A percentile compares a stretch with the other conserved stretches of the same genome.
phyloP scores from a whole-genome alignment of 2,329 filamentous ascomycete species.

The Neofusicoccum kwambonambiense region DNA sequence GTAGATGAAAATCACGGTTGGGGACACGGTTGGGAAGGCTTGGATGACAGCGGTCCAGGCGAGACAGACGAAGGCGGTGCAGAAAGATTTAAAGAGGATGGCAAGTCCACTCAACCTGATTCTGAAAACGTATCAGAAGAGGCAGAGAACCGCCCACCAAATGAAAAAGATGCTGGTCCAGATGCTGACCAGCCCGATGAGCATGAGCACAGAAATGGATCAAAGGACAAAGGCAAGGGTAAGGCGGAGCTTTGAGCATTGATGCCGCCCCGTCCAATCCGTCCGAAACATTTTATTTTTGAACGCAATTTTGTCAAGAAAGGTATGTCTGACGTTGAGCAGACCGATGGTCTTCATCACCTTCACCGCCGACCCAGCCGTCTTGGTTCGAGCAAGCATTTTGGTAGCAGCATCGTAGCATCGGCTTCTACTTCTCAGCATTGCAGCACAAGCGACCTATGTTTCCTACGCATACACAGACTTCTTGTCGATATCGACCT shows the following conservation, averaged over 20 bases:
- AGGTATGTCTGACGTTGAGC: neutral
- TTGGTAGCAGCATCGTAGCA: neutral
- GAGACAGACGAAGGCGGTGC: neutral
- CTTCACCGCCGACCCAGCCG: neutral
- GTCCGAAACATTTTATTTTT: neutral
- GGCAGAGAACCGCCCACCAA: neutral
- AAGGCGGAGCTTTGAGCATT: conserved; percentile 14
- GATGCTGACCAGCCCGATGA: neutral
- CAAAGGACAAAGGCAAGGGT: conserved; percentile 16
- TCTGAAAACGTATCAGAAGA: neutral
- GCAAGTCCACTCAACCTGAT: neutral
- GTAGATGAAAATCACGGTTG: conserved; percentile 4
- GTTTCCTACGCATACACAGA: neutral
- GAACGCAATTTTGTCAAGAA: neutral
- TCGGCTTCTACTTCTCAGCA: neutral
- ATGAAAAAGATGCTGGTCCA: neutral
- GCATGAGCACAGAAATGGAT: neutral
- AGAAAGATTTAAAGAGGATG: conserved; percentile 9
- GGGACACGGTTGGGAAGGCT: conserved; percentile 7
- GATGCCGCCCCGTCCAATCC: neutral
- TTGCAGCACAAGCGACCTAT: neutral
- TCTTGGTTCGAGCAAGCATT: conserved; percentile 6
- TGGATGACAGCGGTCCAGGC: neutral
- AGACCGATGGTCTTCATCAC: neutral
- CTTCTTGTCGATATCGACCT: too few species aligned